Evolutionary conservation across 805 yeast species (phyloP).

Genomic region (Vanderwaltozyma verrucispora): DNA sequence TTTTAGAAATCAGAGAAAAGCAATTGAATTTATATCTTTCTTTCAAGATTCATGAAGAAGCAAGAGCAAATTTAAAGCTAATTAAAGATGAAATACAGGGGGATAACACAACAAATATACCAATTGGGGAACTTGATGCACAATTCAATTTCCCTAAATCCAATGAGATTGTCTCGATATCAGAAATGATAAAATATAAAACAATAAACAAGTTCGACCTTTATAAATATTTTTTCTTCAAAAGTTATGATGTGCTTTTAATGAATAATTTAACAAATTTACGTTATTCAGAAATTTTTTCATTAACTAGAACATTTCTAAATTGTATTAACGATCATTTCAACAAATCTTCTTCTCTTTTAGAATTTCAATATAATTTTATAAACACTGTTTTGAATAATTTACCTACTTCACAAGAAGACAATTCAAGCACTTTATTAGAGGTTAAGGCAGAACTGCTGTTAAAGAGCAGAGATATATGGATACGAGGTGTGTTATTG

Average conservation of each 20-base stretch:
- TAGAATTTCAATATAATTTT: constrained; percentile 17
- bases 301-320: constrained; percentile 6
- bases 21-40: constrained; percentile 18
- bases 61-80: constrained; percentile 11
- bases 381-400: constrained; percentile 9
- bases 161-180: constrained; percentile 4
- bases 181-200: constrained; percentile 8
- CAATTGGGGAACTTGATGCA: constrained; percentile 15
- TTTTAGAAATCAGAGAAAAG: constrained; percentile 15
- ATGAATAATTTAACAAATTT: constrained; percentile 1
- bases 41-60: constrained; percentile 21
- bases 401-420: constrained; percentile 4
- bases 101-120: constrained; percentile 3
- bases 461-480: constrained; percentile 31
- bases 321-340: constrained; percentile 8
- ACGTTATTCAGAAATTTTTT: not conserved
- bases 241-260: constrained; percentile 13
- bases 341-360: constrained; percentile 5
- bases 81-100: constrained; percentile 7
- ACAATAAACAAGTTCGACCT: constrained; percentile 13
- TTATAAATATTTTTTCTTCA: constrained; percentile 16
- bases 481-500: constrained; percentile 21
- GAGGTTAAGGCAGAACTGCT: constrained; percentile 35
- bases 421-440: constrained; percentile 1
- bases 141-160: constrained; percentile 11